phyloP scores from a whole-genome alignment of 2,329 filamentous ascomycete species.

The Cordyceps tenuipes region DNA sequence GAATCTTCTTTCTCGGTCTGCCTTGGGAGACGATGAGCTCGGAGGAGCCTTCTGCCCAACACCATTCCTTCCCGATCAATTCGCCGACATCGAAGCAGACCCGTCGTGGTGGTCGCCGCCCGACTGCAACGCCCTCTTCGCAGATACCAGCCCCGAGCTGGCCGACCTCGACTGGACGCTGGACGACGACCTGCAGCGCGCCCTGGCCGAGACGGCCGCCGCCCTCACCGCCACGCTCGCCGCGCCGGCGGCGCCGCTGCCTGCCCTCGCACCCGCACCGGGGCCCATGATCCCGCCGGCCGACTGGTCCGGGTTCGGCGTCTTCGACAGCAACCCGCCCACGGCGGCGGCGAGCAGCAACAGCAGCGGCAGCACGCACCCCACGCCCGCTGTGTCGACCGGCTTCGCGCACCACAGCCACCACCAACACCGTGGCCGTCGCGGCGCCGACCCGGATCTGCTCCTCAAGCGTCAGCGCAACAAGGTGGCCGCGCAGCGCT shows the following conservation, averaged over 20 bases:
- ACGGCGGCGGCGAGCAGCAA: not conserved
- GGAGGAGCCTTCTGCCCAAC: not conserved
- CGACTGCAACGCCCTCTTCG: not conserved
- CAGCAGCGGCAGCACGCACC: not conserved
- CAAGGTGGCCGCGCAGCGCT: constrained; percentile 53
- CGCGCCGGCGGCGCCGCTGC: not conserved
- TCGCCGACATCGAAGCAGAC: not conserved
- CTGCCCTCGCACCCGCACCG: not conserved
- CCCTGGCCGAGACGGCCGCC: not conserved
- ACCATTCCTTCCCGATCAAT: not conserved
- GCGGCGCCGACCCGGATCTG: constrained; percentile 14
- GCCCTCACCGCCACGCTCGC: not conserved
- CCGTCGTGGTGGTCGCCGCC: not conserved
- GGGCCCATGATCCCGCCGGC: not conserved
- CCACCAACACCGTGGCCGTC: not conserved
- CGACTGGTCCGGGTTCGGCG: constrained; percentile 6
- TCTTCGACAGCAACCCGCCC: constrained; percentile 7
- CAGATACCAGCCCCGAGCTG: not conserved
- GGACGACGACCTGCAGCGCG: constrained; percentile 3
- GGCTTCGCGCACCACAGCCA: not conserved
- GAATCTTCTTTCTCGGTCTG: constrained; percentile 2
- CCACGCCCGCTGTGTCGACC: not conserved
- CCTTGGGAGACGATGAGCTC: constrained; percentile 1
- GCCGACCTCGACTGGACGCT: constrained; percentile 4
- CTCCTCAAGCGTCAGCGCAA: constrained; percentile 49